A percentile compares a stretch with the other conserved stretches of the same genome.
Evolutionary conservation across 75 land plant species (phyloP).

Genomic region (Pinus albicaulis): DNA sequence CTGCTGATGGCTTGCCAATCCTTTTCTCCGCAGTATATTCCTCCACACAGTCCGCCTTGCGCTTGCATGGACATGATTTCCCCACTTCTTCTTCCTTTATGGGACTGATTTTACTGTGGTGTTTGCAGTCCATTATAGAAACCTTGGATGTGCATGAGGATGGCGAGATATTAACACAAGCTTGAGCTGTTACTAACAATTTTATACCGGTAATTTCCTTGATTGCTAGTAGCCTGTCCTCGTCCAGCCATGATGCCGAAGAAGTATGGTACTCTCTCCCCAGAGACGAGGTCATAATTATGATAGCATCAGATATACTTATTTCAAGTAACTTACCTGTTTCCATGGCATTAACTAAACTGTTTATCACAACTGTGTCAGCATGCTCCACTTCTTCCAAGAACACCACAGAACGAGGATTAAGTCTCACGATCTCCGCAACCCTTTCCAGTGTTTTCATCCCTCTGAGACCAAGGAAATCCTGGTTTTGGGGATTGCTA

Average conservation of each 20-base stretch:
- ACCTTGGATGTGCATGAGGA: not conserved
- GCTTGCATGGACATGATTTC: no score
- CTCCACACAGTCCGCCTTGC: not conserved
- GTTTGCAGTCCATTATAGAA: not conserved
- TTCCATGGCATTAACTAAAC: slow-evolving; percentile 32
- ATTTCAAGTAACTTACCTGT: slow-evolving; percentile 34
- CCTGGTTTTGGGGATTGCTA: not conserved
- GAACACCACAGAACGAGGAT: slow-evolving; percentile 41
- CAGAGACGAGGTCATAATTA: slow-evolving; percentile 44
- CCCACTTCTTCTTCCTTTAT: no score
- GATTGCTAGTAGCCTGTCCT: not conserved
- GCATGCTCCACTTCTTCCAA: slow-evolving; percentile 70
- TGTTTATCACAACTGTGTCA: slow-evolving; percentile 22
- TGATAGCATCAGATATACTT: slow-evolving; percentile 28
- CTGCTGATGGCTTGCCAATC: not conserved
- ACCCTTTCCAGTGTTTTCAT: slow-evolving; percentile 24
- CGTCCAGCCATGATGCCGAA: not conserved
- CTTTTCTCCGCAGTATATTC: not conserved
- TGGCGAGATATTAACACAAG: no score
- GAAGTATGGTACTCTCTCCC: slow-evolving; percentile 11
- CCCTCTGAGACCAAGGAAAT: slow-evolving; percentile 7
- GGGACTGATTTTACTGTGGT: not conserved
- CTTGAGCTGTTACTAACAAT: no score
- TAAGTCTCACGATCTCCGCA: slow-evolving; percentile 45
- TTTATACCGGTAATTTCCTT: no score